Evolutionary conservation across 805 yeast genomes (phyloP).

Genomic region (Ogataea paraovalis): DNA sequence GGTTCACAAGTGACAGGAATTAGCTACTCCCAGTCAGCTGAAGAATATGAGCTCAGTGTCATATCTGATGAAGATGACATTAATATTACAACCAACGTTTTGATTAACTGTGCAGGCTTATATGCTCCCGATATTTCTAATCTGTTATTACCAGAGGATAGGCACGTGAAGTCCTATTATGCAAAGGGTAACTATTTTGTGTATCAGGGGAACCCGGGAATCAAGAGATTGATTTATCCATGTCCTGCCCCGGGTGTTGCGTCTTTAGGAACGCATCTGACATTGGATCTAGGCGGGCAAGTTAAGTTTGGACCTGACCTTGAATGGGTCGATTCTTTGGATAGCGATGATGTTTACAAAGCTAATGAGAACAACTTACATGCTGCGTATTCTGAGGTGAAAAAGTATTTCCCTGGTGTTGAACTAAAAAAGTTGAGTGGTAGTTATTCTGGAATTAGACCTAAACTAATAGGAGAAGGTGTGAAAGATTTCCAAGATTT

Average conservation of each 20-base stretch:
- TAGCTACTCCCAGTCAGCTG: conserved; percentile 22
- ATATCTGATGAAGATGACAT: conserved; percentile 31
- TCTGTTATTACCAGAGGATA: conserved; percentile 57
- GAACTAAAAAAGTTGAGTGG: conserved; percentile 50
- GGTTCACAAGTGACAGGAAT: conserved; percentile 53
- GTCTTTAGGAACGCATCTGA: conserved; percentile 86
- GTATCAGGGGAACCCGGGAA: conserved; percentile 39
- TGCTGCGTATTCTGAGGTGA: conserved; percentile 55
- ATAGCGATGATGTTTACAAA: conserved; percentile 37
- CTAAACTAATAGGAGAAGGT: conserved; percentile 56
- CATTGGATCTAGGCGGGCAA: conserved; percentile 77
- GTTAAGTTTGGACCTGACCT: conserved; percentile 85
- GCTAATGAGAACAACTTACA: conserved; percentile 47
- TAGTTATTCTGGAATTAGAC: conserved; percentile 79
- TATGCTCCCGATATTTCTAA: conserved; percentile 71
- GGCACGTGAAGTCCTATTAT: conserved; percentile 56
- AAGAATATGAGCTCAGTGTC: conserved; percentile 30
- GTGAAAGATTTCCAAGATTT: conserved; percentile 62
- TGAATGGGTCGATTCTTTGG: conserved; percentile 59
- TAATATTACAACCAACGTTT: conserved; percentile 46
- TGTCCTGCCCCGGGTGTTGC: conserved; percentile 66
- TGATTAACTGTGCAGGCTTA: conserved; percentile 78
- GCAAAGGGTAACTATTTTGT: conserved; percentile 86
- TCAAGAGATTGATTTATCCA: conserved; percentile 66
- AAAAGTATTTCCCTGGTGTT: conserved; percentile 60